phyloP scores from a whole-genome alignment of 768 basidiomycete genomes.

The Amanita inopinata region DNA sequence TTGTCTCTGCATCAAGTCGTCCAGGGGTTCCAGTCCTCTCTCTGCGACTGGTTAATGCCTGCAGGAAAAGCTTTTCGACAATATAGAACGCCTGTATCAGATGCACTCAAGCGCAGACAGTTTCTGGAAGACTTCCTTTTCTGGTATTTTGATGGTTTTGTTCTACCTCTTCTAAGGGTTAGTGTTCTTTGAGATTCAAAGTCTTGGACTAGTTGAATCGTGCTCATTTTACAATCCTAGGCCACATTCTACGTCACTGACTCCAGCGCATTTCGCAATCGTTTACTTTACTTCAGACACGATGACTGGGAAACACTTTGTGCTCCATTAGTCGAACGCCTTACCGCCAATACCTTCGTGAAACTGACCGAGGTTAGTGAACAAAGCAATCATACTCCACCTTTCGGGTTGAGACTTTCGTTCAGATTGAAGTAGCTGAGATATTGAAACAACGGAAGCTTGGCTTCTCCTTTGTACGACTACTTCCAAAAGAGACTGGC shows the following conservation, averaged over 20 bases:
- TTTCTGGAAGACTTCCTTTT: constrained; percentile 82
- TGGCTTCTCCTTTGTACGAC: constrained; percentile 77
- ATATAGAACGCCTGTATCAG: constrained; percentile 47
- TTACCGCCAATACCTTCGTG: constrained; percentile 62
- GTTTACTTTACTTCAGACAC: constrained; percentile 85
- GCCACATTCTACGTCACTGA: constrained; percentile 93
- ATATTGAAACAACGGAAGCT: constrained; percentile 64
- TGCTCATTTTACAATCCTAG: constrained; percentile 27
- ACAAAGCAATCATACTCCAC: background rate
- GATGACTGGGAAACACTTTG: constrained; percentile 89
- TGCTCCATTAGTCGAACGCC: constrained; percentile 66
- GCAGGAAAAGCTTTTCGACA: constrained; percentile 28
- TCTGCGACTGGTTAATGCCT: constrained; percentile 73
- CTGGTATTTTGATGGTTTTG: constrained; percentile 89
- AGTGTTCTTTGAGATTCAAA: constrained; percentile 12
- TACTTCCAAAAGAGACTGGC: constrained; percentile 91
- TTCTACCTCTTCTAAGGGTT: constrained; percentile 73
- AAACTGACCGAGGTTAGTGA: constrained; percentile 51
- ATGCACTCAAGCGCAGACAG: constrained; percentile 69
- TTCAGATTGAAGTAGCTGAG: constrained; percentile 51
- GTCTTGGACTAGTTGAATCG: background rate
- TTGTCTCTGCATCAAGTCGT: constrained; percentile 65
- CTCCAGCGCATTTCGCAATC: constrained; percentile 74
- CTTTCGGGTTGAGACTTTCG: background rate
- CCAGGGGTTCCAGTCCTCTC: constrained; percentile 64